Percentiles rank a stretch among this genome's conserved stretches.
Conservation (phyloP, 805 yeast genomes). For the Komagataella kurtzmanii region DNA sequence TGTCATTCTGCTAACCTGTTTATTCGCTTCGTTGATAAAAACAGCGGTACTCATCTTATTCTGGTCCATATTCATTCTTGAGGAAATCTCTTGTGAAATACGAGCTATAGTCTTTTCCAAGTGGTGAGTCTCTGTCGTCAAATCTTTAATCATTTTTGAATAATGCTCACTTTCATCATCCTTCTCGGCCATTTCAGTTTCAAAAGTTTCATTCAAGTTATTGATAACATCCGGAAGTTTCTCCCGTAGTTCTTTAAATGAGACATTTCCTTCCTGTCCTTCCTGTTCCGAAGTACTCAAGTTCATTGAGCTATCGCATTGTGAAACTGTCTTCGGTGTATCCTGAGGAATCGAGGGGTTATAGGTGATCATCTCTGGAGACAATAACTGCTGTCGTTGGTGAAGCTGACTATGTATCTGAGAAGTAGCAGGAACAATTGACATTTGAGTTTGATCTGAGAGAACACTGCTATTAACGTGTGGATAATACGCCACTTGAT, state of each 20-base stretch:
- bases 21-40: not conserved
- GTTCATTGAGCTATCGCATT: not conserved
- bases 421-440: not conserved
- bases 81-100: not conserved
- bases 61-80: not conserved
- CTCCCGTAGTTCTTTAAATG: not conserved
- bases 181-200: slow-evolving; percentile 3
- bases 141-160: not conserved
- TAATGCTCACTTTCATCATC: slow-evolving; percentile 1
- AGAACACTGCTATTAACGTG: not conserved
- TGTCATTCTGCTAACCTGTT: slow-evolving; percentile 4
- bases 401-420: not conserved
- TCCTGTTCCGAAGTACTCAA: not conserved
- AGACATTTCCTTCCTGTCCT: not conserved
- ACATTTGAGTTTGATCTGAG: not conserved
- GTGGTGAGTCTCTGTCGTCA: not conserved
- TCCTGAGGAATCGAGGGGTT: not conserved
- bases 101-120: not conserved
- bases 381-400: not conserved
- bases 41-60: not conserved
- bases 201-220: slow-evolving; percentile 1
- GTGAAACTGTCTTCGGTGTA: not conserved
- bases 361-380: not conserved
- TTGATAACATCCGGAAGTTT: slow-evolving; percentile 1
- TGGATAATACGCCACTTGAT: not conserved